phyloP scores from a whole-genome alignment of 495 filamentous ascomycete genomes.

The Xylaria acuta region DNA sequence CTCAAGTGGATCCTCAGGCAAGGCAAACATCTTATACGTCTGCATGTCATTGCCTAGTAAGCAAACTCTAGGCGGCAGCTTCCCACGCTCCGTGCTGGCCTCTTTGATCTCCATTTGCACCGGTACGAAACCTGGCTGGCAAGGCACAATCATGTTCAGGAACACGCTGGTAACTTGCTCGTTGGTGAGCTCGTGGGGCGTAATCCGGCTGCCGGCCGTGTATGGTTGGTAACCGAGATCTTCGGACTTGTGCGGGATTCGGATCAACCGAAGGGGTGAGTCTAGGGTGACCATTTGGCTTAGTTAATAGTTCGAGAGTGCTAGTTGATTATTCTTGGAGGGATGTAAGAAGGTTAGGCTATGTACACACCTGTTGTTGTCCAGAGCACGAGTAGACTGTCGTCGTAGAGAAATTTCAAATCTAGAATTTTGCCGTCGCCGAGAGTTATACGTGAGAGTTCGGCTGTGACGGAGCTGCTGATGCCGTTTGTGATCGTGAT shows the following conservation, averaged over 20 bases:
- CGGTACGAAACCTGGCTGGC: slow-evolving; percentile 47
- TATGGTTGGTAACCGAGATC: slow-evolving; percentile 35
- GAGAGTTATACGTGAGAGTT: slow-evolving; percentile 45
- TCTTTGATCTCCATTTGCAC: slow-evolving; percentile 54
- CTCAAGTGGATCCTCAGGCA: slow-evolving; percentile 40
- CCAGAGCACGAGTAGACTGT: slow-evolving; percentile 53
- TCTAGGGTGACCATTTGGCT: slow-evolving; percentile 25
- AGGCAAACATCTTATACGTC: slow-evolving; percentile 49
- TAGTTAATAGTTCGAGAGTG: neutral
- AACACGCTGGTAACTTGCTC: slow-evolving; percentile 32
- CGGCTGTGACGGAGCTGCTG: slow-evolving; percentile 40
- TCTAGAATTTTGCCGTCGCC: slow-evolving; percentile 53
- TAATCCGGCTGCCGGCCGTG: slow-evolving; percentile 24
- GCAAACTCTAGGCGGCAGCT: slow-evolving; percentile 50
- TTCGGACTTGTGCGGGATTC: slow-evolving; percentile 39
- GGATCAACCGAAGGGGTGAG: slow-evolving; percentile 33
- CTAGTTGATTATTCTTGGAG: neutral
- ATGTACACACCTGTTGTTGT: slow-evolving; percentile 40
- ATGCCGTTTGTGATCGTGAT: slow-evolving; percentile 52
- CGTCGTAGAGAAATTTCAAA: slow-evolving; percentile 55
- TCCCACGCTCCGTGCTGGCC: slow-evolving; percentile 42
- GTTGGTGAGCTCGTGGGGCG: slow-evolving; percentile 36
- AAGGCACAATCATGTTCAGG: slow-evolving; percentile 37
- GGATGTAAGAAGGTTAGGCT: neutral
- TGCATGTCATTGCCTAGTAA: slow-evolving; percentile 52